Conservation (phyloP, 306 rosid species). For the Malus domestica region DNA sequence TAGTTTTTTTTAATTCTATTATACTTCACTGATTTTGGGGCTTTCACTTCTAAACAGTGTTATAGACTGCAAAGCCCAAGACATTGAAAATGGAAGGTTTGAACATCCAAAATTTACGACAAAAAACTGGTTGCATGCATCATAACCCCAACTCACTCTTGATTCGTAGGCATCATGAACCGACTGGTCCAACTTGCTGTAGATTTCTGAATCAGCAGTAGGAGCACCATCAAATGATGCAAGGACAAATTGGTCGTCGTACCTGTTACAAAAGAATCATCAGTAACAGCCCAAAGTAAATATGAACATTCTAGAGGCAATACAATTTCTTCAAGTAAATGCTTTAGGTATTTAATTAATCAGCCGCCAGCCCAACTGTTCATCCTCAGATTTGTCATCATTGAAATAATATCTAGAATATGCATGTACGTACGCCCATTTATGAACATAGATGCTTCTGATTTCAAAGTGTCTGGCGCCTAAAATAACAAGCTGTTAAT, state of each 20-base stretch:
- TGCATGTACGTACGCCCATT: background rate
- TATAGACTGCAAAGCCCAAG: background rate
- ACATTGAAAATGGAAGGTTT: background rate
- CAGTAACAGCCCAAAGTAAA: slow-evolving; percentile 12
- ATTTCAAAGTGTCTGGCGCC: background rate
- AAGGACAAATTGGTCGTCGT: slow-evolving; percentile 64
- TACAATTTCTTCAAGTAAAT: background rate
- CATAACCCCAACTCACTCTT: slow-evolving; percentile 43
- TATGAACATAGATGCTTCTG: background rate
- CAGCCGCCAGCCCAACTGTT: background rate
- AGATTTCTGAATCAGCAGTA: slow-evolving; percentile 79
- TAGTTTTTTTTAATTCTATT: background rate
- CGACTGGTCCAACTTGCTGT: slow-evolving; percentile 61
- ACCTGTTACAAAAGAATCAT: slow-evolving; percentile 38
- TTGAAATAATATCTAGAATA: background rate
- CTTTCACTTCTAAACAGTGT: background rate
- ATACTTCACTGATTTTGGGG: background rate
- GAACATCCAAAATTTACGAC: background rate
- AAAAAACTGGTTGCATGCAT: background rate
- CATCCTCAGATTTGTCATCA: background rate
- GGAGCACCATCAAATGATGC: slow-evolving; percentile 91
- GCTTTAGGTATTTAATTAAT: background rate
- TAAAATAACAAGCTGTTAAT: background rate
- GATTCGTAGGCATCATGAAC: slow-evolving; percentile 72
- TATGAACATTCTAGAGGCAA: background rate